Conservation (phyloP, 164 flowering plant species). For the Santalum album region DNA sequence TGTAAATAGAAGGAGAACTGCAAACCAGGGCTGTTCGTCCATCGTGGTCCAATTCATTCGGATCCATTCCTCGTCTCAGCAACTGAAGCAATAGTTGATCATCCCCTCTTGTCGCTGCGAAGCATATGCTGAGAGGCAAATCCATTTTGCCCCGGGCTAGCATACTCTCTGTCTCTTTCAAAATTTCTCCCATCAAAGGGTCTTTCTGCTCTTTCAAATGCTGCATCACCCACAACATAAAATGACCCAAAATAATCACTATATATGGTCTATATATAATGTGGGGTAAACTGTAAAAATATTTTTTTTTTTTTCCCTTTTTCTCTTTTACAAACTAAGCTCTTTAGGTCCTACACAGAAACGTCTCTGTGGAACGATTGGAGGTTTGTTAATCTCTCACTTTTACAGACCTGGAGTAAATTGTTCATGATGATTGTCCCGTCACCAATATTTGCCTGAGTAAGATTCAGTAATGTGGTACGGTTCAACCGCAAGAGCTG, state of each 20-base stretch:
- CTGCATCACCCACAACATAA: slow-evolving; percentile 21
- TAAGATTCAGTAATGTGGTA: slow-evolving; percentile 29
- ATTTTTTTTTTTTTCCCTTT: too few relatives aligned
- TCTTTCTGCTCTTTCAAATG: slow-evolving; percentile 40
- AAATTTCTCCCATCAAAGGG: slow-evolving; percentile 32
- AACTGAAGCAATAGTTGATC: slow-evolving; percentile 41
- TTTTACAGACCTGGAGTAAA: slow-evolving; percentile 33
- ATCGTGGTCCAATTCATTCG: slow-evolving; percentile 42
- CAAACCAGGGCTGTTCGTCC: slow-evolving; percentile 50
- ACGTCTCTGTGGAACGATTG: too few relatives aligned
- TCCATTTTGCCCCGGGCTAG: slow-evolving; percentile 48
- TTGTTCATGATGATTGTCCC: slow-evolving; percentile 47
- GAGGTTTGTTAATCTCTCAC: background rate
- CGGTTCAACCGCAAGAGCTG: slow-evolving; percentile 46
- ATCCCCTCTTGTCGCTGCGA: slow-evolving; percentile 52
- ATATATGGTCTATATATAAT: too few relatives aligned
- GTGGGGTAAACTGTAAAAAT: too few relatives aligned
- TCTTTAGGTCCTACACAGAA: too few relatives aligned
- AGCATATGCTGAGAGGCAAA: slow-evolving; percentile 48
- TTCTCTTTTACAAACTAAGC: too few relatives aligned
- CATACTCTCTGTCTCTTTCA: slow-evolving; percentile 39
- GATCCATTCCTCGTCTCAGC: slow-evolving; percentile 45
- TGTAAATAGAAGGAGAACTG: background rate
- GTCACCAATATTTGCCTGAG: slow-evolving; percentile 49
- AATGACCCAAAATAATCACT: too few relatives aligned